A percentile compares a stretch with the other conserved stretches of the same genome.
These are phyloP conservation scores for Auricularia sp. DNA, from an alignment of 768 basidiomycete species.

Conservation along the genomic window DNA sequence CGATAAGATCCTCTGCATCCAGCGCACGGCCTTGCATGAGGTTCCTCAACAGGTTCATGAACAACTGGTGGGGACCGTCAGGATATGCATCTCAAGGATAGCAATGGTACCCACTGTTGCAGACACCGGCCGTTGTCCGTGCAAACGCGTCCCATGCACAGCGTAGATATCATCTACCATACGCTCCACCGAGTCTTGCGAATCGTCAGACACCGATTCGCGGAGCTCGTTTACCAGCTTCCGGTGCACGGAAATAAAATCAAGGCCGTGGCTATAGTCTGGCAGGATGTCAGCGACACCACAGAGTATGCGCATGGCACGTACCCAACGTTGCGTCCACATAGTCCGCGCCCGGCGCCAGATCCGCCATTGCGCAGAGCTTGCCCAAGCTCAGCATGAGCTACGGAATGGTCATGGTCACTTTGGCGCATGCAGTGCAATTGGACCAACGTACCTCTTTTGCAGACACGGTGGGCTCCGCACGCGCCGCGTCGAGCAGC, in stretches of 20 bases:
- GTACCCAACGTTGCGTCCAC: slow-evolving; percentile 43
- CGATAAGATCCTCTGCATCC: slow-evolving; percentile 69
- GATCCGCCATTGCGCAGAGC: slow-evolving; percentile 61
- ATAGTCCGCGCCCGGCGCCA: slow-evolving; percentile 35
- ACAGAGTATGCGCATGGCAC: neutral
- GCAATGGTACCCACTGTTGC: neutral
- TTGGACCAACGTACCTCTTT: slow-evolving; percentile 51
- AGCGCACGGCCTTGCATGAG: slow-evolving; percentile 68
- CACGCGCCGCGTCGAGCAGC: slow-evolving; percentile 50
- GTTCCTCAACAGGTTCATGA: slow-evolving; percentile 56
- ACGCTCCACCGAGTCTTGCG: neutral
- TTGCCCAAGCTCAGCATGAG: slow-evolving; percentile 88
- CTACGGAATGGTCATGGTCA: slow-evolving; percentile 28
- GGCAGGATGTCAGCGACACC: neutral
- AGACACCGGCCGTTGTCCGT: slow-evolving; percentile 5
- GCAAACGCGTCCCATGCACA: slow-evolving; percentile 5
- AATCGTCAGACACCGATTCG: slow-evolving; percentile 11
- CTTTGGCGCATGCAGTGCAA: neutral
- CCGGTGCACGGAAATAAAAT: slow-evolving; percentile 80
- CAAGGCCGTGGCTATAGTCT: slow-evolving; percentile 82
- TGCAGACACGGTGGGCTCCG: slow-evolving; percentile 47
- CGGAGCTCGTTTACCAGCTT: slow-evolving; percentile 54
- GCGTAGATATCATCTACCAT: slow-evolving; percentile 7
- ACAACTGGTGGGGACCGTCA: slow-evolving; percentile 35
- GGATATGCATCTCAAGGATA: neutral